Base-by-base conservation (phyloP, 2,329 filamentous ascomycete genomes). In the Pseudophaeomoniella oleicola region DNA sequence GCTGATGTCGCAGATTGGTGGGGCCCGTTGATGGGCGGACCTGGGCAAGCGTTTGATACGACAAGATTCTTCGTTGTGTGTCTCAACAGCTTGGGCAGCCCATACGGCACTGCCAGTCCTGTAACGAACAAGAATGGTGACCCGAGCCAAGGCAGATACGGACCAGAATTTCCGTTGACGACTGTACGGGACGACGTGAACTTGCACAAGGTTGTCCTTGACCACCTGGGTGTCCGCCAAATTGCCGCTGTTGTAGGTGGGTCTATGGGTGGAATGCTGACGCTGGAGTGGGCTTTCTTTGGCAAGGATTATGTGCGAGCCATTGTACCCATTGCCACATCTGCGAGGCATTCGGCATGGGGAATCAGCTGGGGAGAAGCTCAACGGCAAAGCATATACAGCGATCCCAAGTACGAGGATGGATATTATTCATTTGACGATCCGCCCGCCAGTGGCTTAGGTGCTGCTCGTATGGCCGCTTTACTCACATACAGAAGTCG, bases 331-430 rank as follows among this genome's bases (percentile, higher is more conserved):
- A 72, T 73, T 36, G 67, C 69, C 11, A 72, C 69, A 3, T 69
- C 67, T 11, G 66, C 66, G 14, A 62, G 67, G 14, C 69, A 72
- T 42, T 68, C 67, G 30, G 68, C 68, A 2, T 74, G 69, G 69
- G 69, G 67, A 32, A 74, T 73, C 38, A 69, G 68, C 41, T 73
- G 69, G 69, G 67, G 66, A 3, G 69, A 74, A 50, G 64, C 67
- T 5, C 69, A 73, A 47, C 54, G 69, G 39, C 67, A 72, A 46
- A 66, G 66, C 68, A 96, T 98, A 55, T 98, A 96, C 61, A 87
- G 85, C 29, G 90, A 98, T 55, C 90, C 90, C 19, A 96, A 94
- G 63, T 98, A 98, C 57, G 86, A 94, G 43, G 87, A 96, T 51
- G 90, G 90, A 32, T 96, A 94, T 61, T 98, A 96, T 55, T 52